Evolutionary conservation across 2,329 filamentous ascomycete genomes (phyloP).

Genomic region (Dothistroma septosporum): DNA sequence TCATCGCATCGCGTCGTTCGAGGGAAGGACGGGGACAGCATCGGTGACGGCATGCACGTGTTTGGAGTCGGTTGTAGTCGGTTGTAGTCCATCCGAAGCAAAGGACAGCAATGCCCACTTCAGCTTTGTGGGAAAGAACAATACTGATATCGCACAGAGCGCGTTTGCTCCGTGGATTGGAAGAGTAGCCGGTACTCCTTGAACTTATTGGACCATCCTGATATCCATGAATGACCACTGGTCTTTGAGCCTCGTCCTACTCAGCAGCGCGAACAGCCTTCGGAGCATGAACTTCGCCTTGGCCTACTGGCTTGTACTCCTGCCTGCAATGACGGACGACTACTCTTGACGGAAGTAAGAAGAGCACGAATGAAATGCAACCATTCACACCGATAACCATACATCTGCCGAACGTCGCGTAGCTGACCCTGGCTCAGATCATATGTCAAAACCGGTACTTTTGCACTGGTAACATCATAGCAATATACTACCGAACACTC

Average conservation of each 20-base stretch:
- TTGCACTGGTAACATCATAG: not conserved
- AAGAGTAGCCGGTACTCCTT: not conserved
- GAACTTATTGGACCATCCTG: not conserved
- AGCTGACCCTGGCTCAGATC: not conserved
- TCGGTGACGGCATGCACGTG: not conserved
- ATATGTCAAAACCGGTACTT: not conserved
- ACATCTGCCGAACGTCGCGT: not conserved
- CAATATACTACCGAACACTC: not conserved
- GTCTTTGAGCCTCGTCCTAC: no score
- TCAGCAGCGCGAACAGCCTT: not conserved
- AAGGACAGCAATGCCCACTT: conserved; percentile 53
- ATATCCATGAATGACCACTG: not conserved
- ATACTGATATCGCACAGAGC: not conserved
- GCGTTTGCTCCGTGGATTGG: not conserved
- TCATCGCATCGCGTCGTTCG: not conserved
- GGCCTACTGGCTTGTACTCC: not conserved
- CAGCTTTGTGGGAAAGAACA: conserved; percentile 52
- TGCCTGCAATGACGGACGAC: no score
- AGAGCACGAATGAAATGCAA: not conserved
- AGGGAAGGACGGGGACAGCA: no score
- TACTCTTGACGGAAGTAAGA: not conserved
- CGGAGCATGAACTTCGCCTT: not conserved
- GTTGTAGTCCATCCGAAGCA: not conserved
- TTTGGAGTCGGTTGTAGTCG: not conserved
- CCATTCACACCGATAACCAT: not conserved